These are phyloP conservation scores for Leccinum arenicola DNA, from an alignment of 768 basidiomycete genomes.

Conservation along the genomic window DNA sequence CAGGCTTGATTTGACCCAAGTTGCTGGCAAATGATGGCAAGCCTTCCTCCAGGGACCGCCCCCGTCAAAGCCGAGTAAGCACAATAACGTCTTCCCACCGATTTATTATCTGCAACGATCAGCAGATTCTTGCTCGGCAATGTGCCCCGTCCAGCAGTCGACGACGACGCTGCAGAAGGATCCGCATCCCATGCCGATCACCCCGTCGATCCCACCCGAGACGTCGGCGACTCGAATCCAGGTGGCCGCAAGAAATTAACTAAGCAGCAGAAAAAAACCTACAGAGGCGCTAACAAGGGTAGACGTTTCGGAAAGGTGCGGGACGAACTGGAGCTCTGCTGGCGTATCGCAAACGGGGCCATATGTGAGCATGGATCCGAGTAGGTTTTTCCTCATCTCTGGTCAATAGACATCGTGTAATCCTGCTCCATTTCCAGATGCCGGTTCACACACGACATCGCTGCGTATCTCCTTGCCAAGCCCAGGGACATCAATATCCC, in stretches of 20 bases:
- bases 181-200: constrained; percentile 35
- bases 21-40: not conserved
- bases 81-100: not conserved
- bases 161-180: constrained; percentile 68
- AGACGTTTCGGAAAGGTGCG: constrained; percentile 72
- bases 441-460: constrained; percentile 75
- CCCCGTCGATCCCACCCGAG: constrained; percentile 30
- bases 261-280: constrained; percentile 70
- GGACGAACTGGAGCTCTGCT: constrained; percentile 83
- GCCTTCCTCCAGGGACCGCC: constrained; percentile 43
- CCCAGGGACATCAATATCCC: constrained; percentile 68
- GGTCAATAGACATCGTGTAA: not conserved
- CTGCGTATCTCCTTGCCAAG: constrained; percentile 74
- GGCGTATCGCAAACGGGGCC: constrained; percentile 67
- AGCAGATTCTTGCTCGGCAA: constrained; percentile 41
- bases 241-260: constrained; percentile 41
- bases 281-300: constrained; percentile 80
- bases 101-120: not conserved
- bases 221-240: constrained; percentile 22
- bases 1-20: not conserved
- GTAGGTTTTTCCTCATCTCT: constrained; percentile 34
- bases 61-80: constrained; percentile 52
- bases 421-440: constrained; percentile 47
- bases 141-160: constrained; percentile 29
- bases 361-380: constrained; percentile 69